A percentile compares a stretch with the other conserved stretches of the same genome.
Conservation (phyloP, 2,329 filamentous ascomycete genomes). For the Triangularia setosa region DNA sequence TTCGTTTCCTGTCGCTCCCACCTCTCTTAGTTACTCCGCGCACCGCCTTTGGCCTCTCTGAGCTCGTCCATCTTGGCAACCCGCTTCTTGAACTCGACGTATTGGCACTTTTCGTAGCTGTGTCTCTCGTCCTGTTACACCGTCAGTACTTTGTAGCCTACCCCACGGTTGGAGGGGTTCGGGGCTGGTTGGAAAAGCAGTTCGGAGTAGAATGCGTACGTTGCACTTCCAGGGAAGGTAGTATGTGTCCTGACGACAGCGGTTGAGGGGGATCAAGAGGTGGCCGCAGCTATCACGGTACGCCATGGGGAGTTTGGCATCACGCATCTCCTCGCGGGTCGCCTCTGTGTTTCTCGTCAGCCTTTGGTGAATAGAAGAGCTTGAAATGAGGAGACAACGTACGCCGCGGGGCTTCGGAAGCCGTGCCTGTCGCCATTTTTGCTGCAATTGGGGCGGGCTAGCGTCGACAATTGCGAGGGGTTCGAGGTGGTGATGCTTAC, state of each 20-base stretch:
- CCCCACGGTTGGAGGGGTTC: neutral
- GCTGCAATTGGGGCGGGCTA: constrained; percentile 26
- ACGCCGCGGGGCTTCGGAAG: constrained; percentile 24
- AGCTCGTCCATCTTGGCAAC: constrained; percentile 99
- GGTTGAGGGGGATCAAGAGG: constrained; percentile 91
- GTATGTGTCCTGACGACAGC: constrained; percentile 85
- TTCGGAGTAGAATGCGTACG: constrained; percentile 50
- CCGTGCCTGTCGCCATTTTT: constrained; percentile 24
- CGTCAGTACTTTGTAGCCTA: neutral
- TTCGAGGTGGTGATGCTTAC: constrained; percentile 13
- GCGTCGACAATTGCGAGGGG: constrained; percentile 25
- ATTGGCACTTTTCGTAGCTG: constrained; percentile 98
- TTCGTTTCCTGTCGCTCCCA: neutral
- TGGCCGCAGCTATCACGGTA: constrained; percentile 96
- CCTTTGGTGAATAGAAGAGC: neutral
- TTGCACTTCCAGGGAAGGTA: constrained; percentile 98
- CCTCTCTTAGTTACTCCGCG: constrained; percentile 70
- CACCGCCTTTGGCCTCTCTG: constrained; percentile 76
- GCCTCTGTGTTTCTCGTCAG: constrained; percentile 51
- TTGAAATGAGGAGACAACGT: neutral
- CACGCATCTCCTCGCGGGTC: constrained; percentile 89
- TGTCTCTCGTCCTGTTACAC: constrained; percentile 81
- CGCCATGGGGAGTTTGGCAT: constrained; percentile 77
- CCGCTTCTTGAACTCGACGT: constrained; percentile 96
- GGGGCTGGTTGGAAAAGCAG: neutral